Evolutionary conservation across 1,284 basidiomycete species (phyloP), one percentile per base, ranked within the genome.

Genomic region (Schizophyllum commune): DNA sequence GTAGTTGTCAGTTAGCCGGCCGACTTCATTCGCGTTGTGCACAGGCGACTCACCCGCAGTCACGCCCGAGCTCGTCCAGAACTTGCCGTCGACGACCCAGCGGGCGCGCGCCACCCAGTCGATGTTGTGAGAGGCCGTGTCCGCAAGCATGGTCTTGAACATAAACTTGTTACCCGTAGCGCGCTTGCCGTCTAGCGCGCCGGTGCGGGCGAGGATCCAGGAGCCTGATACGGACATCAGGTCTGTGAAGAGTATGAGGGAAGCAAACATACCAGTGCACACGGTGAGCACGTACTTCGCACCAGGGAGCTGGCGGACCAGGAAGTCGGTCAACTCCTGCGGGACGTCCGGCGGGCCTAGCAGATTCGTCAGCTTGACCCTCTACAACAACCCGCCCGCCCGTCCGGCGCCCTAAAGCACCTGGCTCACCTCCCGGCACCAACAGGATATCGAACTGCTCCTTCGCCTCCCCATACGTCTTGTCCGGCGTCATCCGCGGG

Each of bases 81-180:
- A 64, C 32, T 69, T 72, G 17, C 71, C 71, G 57, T 75, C 73
- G 7, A 65, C 68, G 32, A 72, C 72, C 73, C 73, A 75, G n/a
- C 73, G 66, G 5, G 72, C 73, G 39, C 70, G 65, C 1, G 67
- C 62, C n/a, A 72, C 66, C 73, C 72, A 72, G 3, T 62, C 60
- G 52, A 72, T 69, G 7, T 68, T 60, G n/a, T 67, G 63, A 8
- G 64, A 62, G 1, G 65, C 62, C 2, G 60, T 57, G 13, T 57
- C 62, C 69, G 69, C 69, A 60, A 63, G 64, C 32, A 68, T 65
- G 8, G 27, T 32, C 15, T 58, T 63, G 60, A 66, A 71, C 13
- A 64, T 53, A 6, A 57, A 33, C 57, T 72, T 72, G 61, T 70
- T 72, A 15, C 68, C 71, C 53, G 71, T 72, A 22, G 70, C 70